phyloP scores from a whole-genome alignment of 2,329 filamentous ascomycete genomes.

The Cadophora sp. region DNA sequence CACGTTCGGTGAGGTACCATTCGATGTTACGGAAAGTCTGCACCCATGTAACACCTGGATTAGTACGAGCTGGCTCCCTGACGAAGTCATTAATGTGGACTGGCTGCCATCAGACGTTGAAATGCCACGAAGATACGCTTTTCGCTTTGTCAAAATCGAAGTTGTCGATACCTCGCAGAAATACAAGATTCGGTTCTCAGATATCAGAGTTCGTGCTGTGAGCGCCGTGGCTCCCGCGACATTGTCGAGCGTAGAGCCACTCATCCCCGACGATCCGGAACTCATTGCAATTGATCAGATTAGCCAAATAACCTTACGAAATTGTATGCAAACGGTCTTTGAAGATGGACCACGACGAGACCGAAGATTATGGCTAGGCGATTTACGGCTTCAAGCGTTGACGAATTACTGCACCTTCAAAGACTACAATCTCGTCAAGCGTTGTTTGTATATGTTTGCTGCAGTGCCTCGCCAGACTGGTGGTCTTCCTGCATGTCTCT shows the following conservation, averaged over 20 bases:
- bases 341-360: conserved; percentile 48
- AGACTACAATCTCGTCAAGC: conserved; percentile 45
- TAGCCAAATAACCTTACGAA: conserved; percentile 45
- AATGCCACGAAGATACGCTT: conserved; percentile 45
- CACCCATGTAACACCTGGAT: conserved; percentile 47
- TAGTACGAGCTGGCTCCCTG: conserved; percentile 48
- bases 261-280: conserved; percentile 33
- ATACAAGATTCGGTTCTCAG: conserved; percentile 44
- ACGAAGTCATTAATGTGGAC: conserved; percentile 47
- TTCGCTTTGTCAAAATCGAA: conserved; percentile 46
- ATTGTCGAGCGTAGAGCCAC: too few species aligned
- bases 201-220: conserved; percentile 42
- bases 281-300: conserved; percentile 43
- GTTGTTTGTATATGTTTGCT: conserved; percentile 47
- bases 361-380: conserved; percentile 47
- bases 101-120: conserved; percentile 42
- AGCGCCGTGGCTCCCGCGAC: too few species aligned
- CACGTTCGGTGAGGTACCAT: conserved; percentile 47
- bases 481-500: conserved; percentile 46
- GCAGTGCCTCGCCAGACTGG: conserved; percentile 44
- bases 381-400: conserved; percentile 47
- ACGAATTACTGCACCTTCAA: conserved; percentile 48
- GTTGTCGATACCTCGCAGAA: conserved; percentile 46
- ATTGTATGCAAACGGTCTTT: conserved; percentile 50
- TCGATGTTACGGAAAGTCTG: conserved; percentile 46